Conservation (phyloP, 2,329 filamentous ascomycete genomes). For the Tricladium varicosporioides region DNA sequence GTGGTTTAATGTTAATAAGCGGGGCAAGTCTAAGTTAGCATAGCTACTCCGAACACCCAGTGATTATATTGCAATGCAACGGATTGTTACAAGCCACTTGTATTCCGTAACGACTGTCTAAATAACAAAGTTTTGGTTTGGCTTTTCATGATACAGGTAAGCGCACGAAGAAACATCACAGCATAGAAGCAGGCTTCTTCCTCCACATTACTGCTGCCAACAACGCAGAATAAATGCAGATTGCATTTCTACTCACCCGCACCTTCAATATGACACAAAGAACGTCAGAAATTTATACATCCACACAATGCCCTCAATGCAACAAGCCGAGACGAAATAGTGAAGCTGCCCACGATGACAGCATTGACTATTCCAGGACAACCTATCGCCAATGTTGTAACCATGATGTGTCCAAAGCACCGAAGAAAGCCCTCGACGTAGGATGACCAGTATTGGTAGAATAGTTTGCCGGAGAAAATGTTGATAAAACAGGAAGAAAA, state of each 20-base stretch:
- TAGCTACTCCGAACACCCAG: no score
- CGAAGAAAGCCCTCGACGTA: slow-evolving; percentile 51
- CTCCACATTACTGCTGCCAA: slow-evolving; percentile 24
- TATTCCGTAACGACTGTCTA: slow-evolving; percentile 35
- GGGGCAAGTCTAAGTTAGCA: no score
- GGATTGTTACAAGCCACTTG: slow-evolving; percentile 16
- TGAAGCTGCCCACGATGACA: slow-evolving; percentile 22
- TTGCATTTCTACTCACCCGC: slow-evolving; percentile 15
- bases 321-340: slow-evolving; percentile 26
- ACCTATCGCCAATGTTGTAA: slow-evolving; percentile 53
- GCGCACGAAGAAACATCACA: slow-evolving; percentile 30
- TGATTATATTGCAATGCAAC: not conserved
- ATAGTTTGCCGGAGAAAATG: slow-evolving; percentile 36
- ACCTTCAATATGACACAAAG: slow-evolving; percentile 21
- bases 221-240: slow-evolving; percentile 25
- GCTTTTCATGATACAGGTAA: slow-evolving; percentile 24
- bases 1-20: no score
- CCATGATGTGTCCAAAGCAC: slow-evolving; percentile 61
- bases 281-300: slow-evolving; percentile 26
- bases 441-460: slow-evolving; percentile 52
- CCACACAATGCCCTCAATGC: slow-evolving; percentile 23
- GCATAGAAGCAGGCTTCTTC: slow-evolving; percentile 24
- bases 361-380: slow-evolving; percentile 24
- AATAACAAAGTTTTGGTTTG: slow-evolving; percentile 33
- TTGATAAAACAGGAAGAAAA: slow-evolving; percentile 34